Base-by-base conservation (phyloP, 768 basidiomycete species). In the Rhodotorula kratochvilovae region DNA sequence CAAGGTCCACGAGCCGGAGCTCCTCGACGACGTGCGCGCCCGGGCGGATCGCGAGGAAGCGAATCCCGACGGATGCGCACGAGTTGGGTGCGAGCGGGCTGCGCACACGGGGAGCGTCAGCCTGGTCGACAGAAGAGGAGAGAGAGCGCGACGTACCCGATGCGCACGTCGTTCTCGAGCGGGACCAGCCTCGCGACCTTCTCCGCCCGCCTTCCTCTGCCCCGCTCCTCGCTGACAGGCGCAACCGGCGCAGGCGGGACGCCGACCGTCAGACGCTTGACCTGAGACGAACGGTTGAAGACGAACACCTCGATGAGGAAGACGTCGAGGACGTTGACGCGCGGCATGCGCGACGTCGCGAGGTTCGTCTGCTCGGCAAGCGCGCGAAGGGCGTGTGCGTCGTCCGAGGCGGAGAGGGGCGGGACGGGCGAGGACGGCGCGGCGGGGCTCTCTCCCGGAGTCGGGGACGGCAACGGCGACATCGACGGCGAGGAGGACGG, bases 41-140 rank as follows among this genome's bases (percentile, higher is more conserved):
- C 74, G 53, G 80, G 76, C 59, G 35, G 58, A 70, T 51, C 6
- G 72, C 72, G 36, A 73, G 65, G 58, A 73, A 70, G 45, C 72
- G 54, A 12, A 73, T n/a, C 2, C 65, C 56, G 23, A 64, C 61
- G 10, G 64, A 63, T 17, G 68, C 65, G 39, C 68, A 73, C 17
- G 56, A 59, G 42, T 67, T 36, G 7, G 72, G 72, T 0, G 68
- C 72, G 61, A 73, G 67, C 1, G 68, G 72, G 5, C 71, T 73
- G 63, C 21, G 29, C 43, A 74, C 27, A 15, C 19, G 42, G 12
- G 13, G 17, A 2, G 1, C 25, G 27, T 42, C 7, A 21, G 48
- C 23, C 7, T 5, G 21, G 10, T 27, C 6, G 7, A 12, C 17
- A 36, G n/a, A 2, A 27, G 23, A 16, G 2, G 13, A 45, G 5